Evolutionary conservation across 1,284 basidiomycete species (phyloP), one percentile per base, ranked within the genome.

Genomic region (Albatrellus sp.): DNA sequence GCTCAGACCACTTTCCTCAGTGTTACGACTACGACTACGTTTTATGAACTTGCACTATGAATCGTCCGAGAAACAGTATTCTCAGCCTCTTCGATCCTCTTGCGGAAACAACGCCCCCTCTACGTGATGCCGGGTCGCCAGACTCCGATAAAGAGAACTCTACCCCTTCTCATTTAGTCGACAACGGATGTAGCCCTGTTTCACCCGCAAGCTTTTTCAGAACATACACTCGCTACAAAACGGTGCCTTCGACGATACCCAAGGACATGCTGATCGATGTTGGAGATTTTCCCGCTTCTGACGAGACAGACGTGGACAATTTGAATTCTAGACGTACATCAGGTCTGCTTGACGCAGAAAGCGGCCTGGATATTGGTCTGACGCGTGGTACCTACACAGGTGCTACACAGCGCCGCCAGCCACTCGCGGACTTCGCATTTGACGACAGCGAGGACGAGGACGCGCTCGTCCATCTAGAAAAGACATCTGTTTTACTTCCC

Each of bases 31-130:
- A n/a, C n/a, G n/a, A n/a, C n/a, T n/a, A n/a, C 24, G 24, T 24
- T 24, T 24, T 7, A 24, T 7, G 7, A 24, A 24, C 24, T 24
- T 24, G 24, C 24, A 24, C 7, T 7, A 24, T 24, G 24, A 60
- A 55, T 43, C 63, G 60, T 37, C 67, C 67, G 4, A 59, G 67
- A 38, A 58, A 61, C 38, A 68, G 75, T 53, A 54, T 80, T 39
- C 70, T 80, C 47, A 60, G 63, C 36, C 62, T 77, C 37, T 80
- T 80, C 52, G 77, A 80, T 57, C 77, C 76, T 20, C 69, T 80
- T 38, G 48, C 48, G 5, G 42, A 34, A 30, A 28, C 48, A 16
- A 50, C 10, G 11, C 16, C 39, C 5, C 55, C 56, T 24, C 51
- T 49, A n/a, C 52, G 56, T 33, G 52, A 54, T 31, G 52, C 53